These are phyloP conservation scores for Didymella segeticola DNA, from an alignment of 2,329 filamentous ascomycete species.

Conservation along the genomic window DNA sequence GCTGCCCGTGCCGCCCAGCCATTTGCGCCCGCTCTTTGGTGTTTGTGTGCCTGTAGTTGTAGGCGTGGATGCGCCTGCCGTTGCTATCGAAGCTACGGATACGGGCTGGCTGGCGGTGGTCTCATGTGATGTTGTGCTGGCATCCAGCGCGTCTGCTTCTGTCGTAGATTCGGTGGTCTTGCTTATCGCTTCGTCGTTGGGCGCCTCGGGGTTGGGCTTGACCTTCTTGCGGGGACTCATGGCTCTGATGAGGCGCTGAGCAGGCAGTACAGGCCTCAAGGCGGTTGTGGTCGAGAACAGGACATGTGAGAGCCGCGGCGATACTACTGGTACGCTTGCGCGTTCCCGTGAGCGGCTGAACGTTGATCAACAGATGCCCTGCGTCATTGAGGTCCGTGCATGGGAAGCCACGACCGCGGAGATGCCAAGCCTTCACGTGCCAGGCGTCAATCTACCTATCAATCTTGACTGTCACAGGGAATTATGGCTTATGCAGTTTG, in stretches of 20 bases:
- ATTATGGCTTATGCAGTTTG: no score
- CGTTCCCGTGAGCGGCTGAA: slow-evolving; percentile 14
- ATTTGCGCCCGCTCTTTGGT: slow-evolving; percentile 42
- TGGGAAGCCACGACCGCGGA: neutral
- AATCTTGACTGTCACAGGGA: no score
- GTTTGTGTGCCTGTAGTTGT: slow-evolving; percentile 25
- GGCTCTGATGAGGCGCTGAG: slow-evolving; percentile 30
- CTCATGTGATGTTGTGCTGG: slow-evolving; percentile 25
- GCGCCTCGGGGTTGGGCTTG: slow-evolving; percentile 47
- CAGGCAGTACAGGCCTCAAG: slow-evolving; percentile 14
- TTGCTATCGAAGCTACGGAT: slow-evolving; percentile 20
- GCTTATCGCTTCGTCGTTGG: slow-evolving; percentile 19
- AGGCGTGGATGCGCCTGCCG: slow-evolving; percentile 23
- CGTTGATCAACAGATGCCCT: slow-evolving; percentile 7
- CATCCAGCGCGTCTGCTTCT: neutral
- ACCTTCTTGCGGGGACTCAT: slow-evolving; percentile 53
- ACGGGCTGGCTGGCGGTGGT: slow-evolving; percentile 20
- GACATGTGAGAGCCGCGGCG: slow-evolving; percentile 6
- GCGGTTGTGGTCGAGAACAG: slow-evolving; percentile 7
- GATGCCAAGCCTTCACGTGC: neutral
- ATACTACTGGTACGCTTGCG: neutral
- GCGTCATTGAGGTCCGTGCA: slow-evolving; percentile 4
- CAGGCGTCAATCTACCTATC: no score
- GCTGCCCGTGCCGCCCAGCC: slow-evolving; percentile 53
- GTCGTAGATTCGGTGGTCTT: neutral